phyloP scores from a whole-genome alignment of 2,329 filamentous ascomycete species.

The Pestalotiopsis sp. region DNA sequence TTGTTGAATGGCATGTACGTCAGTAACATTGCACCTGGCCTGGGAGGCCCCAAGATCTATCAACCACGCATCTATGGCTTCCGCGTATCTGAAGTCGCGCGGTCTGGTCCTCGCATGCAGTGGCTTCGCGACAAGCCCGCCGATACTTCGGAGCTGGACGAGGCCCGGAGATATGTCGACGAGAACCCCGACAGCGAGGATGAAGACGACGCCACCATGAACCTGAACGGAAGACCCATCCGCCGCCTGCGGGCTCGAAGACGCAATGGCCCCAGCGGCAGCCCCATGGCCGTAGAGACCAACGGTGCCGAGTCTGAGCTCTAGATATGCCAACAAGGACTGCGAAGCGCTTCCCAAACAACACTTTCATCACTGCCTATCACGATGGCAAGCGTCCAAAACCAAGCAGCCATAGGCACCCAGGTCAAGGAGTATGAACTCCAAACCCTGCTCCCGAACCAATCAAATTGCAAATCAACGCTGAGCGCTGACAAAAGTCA shows the following conservation, averaged over 20 bases:
- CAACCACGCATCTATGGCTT: slow-evolving; percentile 97
- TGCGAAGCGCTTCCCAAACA: neutral
- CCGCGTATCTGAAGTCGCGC: slow-evolving; percentile 85
- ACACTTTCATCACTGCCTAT: neutral
- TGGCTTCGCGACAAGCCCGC: slow-evolving; percentile 87
- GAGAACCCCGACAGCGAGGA: slow-evolving; percentile 61
- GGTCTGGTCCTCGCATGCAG: slow-evolving; percentile 92
- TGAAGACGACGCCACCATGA: slow-evolving; percentile 53
- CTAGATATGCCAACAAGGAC: slow-evolving; percentile 24
- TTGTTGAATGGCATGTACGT: slow-evolving; percentile 85
- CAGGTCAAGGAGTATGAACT: neutral
- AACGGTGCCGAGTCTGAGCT: slow-evolving; percentile 62
- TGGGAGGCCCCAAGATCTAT: slow-evolving; percentile 84
- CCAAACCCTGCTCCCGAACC: neutral
- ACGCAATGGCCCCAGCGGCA: slow-evolving; percentile 57
- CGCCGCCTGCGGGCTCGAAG: slow-evolving; percentile 44
- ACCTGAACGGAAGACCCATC: slow-evolving; percentile 42
- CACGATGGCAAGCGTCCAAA: neutral
- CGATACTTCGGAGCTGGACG: slow-evolving; percentile 82
- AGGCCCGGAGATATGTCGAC: slow-evolving; percentile 61
- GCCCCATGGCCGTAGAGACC: slow-evolving; percentile 58
- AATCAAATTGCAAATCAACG: neutral
- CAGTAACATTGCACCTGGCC: slow-evolving; percentile 83
- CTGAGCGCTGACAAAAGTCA: neutral
- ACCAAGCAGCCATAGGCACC: neutral